phyloP scores from a whole-genome alignment of 73 alveolate genomes.

The Paramecium pentaurelia region DNA sequence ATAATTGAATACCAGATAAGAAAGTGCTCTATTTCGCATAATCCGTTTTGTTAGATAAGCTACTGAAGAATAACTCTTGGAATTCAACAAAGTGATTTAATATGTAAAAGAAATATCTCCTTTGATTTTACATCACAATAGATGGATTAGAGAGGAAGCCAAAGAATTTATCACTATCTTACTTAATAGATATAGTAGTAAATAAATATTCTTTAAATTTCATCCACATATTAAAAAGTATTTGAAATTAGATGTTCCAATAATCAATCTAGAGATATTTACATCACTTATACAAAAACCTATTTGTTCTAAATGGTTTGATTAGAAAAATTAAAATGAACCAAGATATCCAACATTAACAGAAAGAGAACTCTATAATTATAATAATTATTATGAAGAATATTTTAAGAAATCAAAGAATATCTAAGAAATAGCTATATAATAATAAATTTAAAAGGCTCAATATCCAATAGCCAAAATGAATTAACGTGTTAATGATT shows the following conservation, averaged over 20 bases:
- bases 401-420: not conserved
- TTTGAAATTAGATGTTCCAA: not conserved
- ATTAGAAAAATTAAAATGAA: not conserved
- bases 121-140: not conserved
- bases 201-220: not conserved
- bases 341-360: not conserved
- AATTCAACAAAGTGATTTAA: not conserved
- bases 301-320: not conserved
- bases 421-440: not conserved
- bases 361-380: not conserved
- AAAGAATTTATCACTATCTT: not conserved
- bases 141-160: constrained; percentile 21
- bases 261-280: not conserved
- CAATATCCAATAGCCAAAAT: not conserved
- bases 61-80: not conserved
- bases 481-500: not conserved
- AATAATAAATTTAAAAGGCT: not conserved
- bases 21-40: not conserved
- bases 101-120: not conserved
- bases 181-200: not conserved
- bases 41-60: not conserved
- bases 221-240: not conserved
- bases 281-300: not conserved
- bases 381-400: not conserved
- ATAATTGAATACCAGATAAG: not conserved